These are phyloP conservation scores for Lachnellula suecica DNA, from an alignment of 2,329 filamentous ascomycete species.

Conservation along the genomic window DNA sequence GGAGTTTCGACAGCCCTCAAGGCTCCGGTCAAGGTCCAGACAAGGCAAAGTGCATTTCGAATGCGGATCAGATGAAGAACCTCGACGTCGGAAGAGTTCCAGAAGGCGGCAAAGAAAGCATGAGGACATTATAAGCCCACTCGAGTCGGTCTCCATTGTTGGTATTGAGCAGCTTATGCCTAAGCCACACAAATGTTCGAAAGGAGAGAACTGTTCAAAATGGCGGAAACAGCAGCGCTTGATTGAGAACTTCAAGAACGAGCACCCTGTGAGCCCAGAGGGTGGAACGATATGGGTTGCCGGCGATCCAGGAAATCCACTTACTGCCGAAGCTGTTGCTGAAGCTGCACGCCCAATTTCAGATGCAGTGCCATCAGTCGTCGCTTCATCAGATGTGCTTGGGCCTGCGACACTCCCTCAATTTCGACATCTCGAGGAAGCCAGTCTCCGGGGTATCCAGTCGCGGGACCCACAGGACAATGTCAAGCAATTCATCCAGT, in stretches of 20 bases:
- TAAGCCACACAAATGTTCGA: conserved; percentile 79
- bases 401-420: conserved; percentile 66
- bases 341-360: conserved; percentile 62
- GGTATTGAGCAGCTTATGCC: conserved; percentile 88
- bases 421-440: conserved; percentile 71
- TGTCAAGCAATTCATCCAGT: conserved; percentile 84
- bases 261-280: conserved; percentile 64
- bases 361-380: conserved; percentile 75
- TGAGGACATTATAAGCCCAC: conserved; percentile 71
- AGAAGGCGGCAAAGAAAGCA: conserved; percentile 26
- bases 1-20: conserved; percentile 22
- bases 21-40: conserved; percentile 20
- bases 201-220: conserved; percentile 82
- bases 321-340: conserved; percentile 53
- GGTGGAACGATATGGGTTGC: conserved; percentile 73
- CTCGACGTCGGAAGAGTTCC: conserved; percentile 25
- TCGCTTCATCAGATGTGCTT: conserved; percentile 88
- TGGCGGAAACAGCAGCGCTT: conserved; percentile 78
- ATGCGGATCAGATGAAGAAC: conserved; percentile 27
- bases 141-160: conserved; percentile 86
- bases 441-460: conserved; percentile 67
- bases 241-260: conserved; percentile 71
- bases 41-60: conserved; percentile 17
- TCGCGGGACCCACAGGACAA: conserved; percentile 85
- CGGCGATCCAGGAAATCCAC: conserved; percentile 76